Evolutionary conservation across 306 rosid species (phyloP), one percentile per base, ranked within the genome.

Genomic region (Gynostemma pentaphyllum): DNA sequence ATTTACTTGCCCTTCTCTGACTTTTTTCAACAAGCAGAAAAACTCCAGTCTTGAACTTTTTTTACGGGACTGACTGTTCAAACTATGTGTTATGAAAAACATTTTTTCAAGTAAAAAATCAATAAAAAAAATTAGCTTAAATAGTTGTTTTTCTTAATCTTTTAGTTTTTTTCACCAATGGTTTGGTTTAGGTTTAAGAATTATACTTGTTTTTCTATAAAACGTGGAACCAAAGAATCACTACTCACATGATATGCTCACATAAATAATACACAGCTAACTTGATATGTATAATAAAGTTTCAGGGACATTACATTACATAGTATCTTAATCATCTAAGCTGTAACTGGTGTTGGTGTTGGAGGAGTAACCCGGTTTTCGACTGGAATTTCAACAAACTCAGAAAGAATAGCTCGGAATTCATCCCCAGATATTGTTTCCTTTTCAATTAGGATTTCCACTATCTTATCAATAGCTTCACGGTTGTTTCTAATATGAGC

Each of bases 351-450:
- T 41, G 84, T n/a, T 2, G 87, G 91, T 47, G 74, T 76, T 26
- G 95, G 56, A 59, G 90, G 50, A 68, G 94, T 53, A 39, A 83
- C 83, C 68, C 82, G 64, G 45, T 89, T 89, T 72, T 89, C 87
- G 4, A 49, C 83, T 19, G 97, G 97, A 70, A 84, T 89, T 78
- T 89, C 97, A 8, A 69, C 85, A 53, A 82, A 90, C 28, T 90
- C 94, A 0, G 95, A 79, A 14, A 87, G 90, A 52, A 90, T 62
- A 11, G 88, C 76, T 5, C 88, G 89, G 82, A 90, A 90, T 79
- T 90, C 97, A 64, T 90, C 97, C 9, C 95, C 97, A 0, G 75
- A 49, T 72, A 87, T 76, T 1, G 97, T 87, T 79, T 90, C 97
- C 74, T 81, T 90, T 79, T 90, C 97, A 15, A 87, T 74, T 64